Base-by-base conservation (phyloP, 2,329 filamentous ascomycete genomes). In the Epichloe sylvatica region DNA sequence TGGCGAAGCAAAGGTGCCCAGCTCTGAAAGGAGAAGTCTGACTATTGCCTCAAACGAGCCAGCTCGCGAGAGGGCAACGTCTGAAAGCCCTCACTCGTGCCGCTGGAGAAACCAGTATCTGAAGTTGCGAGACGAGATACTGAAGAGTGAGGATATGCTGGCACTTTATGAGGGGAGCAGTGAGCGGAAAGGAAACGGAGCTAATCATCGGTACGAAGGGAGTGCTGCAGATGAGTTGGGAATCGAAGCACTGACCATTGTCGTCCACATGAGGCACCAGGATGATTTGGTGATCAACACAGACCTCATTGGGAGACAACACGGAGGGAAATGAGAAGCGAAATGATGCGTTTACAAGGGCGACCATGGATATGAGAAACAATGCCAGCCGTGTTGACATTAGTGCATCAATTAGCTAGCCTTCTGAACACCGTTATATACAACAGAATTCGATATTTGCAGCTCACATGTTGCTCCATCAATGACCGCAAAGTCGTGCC, bases 201-300 rank as follows among this genome's bases (percentile, higher is more conserved):
- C 12, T 2, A 2, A 9, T 13, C 13, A 4, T n/a, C 19, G 21
- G 15, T 38, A 45, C 7, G 17, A 46, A 30, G 45, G 37, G 21
- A 49, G n/a, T 25, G 23, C 41, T 19, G 43, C 35, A 36, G 64
- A 64, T 15, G 66, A 70, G 23, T 54, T 70, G 43, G 68, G 67
- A 15, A 69, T 76, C 33, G 66, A 73, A 51, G 72, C 72, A 11
- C 57, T 76, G 47, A 76, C 73, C 5, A 70, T 76, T 52, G 69
- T 75, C 44, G 63, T 77, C 59, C 74, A 75, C 59, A 61, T 73
- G 56, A 70, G 61, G 55, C 67, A 68, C 42, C 71, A 67, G 59
- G 72, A 75, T 45, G 73, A 77, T 52, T 55, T 77, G 56, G 67
- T 76, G 44, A 71, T 77, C 56, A 73, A 72, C 49, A 75, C 73